Evolutionary conservation across 495 filamentous ascomycete species (phyloP).

Genomic region (Parmelia sp.): DNA sequence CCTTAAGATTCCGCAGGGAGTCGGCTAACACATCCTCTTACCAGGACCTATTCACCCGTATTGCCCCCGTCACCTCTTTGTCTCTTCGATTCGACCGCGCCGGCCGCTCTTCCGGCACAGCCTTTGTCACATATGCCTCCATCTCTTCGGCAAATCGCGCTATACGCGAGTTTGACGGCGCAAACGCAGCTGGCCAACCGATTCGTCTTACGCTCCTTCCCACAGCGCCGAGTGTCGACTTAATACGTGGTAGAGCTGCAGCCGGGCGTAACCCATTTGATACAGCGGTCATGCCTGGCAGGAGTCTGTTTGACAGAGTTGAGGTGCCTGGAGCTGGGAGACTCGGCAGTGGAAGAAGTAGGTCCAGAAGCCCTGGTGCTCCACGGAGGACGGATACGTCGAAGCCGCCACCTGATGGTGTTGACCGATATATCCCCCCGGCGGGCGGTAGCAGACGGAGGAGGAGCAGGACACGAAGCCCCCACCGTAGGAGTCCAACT

Average conservation of each 20-base stretch:
- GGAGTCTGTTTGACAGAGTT: conserved; percentile 71
- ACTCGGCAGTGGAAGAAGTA: conserved; percentile 26
- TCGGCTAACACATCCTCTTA: conserved; percentile 5
- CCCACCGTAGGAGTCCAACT: conserved; percentile 36
- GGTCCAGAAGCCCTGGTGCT: conserved; percentile 44
- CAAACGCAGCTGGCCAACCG: conserved; percentile 88
- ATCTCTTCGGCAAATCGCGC: conserved; percentile 64
- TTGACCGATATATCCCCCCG: conserved; percentile 76
- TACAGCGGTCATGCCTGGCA: conserved; percentile 47
- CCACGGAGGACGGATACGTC: conserved; percentile 57
- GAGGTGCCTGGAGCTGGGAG: conserved; percentile 36
- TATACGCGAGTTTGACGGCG: conserved; percentile 76
- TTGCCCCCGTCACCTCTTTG: conserved; percentile 64
- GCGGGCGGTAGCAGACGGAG: conserved; percentile 34
- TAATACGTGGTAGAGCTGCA: conserved; percentile 27
- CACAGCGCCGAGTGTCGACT: conserved; percentile 34
- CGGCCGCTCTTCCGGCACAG: conserved; percentile 81
- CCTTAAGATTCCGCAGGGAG: background rate
- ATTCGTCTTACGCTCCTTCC: conserved; percentile 72
- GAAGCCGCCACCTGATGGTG: conserved; percentile 60
- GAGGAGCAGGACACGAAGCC: conserved; percentile 46
- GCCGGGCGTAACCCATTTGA: conserved; percentile 50
- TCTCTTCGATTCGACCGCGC: conserved; percentile 80
- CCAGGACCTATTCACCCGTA: conserved; percentile 73
- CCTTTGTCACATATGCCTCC: conserved; percentile 73